Conservation (phyloP, 768 basidiomycete genomes). For the Tylopilus balloui region DNA sequence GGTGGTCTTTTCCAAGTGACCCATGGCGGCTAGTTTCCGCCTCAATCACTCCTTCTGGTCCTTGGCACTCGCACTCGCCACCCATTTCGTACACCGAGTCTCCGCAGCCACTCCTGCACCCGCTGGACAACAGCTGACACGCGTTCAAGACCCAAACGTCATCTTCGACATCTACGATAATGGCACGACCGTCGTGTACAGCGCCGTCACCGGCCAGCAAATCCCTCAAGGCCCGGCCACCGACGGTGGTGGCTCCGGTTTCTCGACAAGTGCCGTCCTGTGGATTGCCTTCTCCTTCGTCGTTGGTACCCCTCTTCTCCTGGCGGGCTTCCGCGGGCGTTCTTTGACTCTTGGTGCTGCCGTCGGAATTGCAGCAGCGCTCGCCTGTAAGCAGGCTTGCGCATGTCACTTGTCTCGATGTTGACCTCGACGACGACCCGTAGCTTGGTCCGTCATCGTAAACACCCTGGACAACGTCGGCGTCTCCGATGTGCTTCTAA, state of each 20-base stretch:
- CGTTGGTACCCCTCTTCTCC: conserved; percentile 50
- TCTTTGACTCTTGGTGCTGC: conserved; percentile 53
- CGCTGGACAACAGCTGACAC: conserved; percentile 18
- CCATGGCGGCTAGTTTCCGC: conserved; percentile 27
- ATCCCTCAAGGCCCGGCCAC: conserved; percentile 53
- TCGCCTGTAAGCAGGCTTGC: conserved; percentile 37
- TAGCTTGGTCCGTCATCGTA: conserved; percentile 59
- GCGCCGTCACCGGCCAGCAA: conserved; percentile 38
- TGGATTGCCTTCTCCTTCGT: conserved; percentile 55
- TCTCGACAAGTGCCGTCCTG: conserved; percentile 45
- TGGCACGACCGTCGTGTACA: conserved; percentile 43
- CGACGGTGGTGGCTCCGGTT: conserved; percentile 54
- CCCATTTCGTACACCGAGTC: conserved; percentile 4
- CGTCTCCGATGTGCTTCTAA: conserved; percentile 49
- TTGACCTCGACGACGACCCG: background rate
- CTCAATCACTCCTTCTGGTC: conserved; percentile 14
- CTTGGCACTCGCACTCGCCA: conserved; percentile 16
- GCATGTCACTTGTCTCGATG: background rate
- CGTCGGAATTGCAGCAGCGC: conserved; percentile 45
- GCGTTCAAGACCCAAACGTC: conserved; percentile 29
- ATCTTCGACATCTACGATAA: conserved; percentile 15
- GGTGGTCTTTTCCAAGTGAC: conserved; percentile 17
- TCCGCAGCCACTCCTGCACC: conserved; percentile 5
- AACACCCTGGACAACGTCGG: conserved; percentile 49
- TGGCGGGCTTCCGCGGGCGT: conserved; percentile 55